These are phyloP conservation scores for Backusella psychrophila DNA, from an alignment of 192 early-diverging fungal species.

Conservation along the genomic window DNA sequence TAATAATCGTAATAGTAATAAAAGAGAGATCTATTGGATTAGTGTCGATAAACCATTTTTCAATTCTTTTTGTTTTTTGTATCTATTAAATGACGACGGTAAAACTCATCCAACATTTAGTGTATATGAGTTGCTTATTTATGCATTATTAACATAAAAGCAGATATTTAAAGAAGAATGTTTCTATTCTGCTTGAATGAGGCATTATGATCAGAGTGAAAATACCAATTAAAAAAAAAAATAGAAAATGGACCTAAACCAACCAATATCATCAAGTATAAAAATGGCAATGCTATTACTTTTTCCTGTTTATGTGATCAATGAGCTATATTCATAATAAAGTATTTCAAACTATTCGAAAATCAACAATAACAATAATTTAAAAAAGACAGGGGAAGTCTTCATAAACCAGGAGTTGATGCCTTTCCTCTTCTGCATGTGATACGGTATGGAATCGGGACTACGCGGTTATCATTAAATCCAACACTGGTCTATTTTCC, in stretches of 20 bases:
- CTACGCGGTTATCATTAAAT: not conserved
- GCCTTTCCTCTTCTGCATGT: not conserved
- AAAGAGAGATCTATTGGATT: too few species aligned
- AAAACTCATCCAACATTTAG: too few species aligned
- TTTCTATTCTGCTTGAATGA: not conserved
- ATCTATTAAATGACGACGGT: not conserved
- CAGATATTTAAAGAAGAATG: not conserved
- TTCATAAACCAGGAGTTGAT: slow-evolving; percentile 1
- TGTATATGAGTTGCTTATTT: not conserved
- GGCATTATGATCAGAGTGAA: not conserved
- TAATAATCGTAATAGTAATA: too few species aligned
- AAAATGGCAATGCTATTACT: too few species aligned
- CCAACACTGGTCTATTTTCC: not conserved
- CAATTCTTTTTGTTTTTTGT: too few species aligned
- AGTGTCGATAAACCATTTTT: too few species aligned
- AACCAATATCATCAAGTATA: not conserved
- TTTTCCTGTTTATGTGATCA: too few species aligned
- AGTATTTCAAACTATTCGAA: not conserved
- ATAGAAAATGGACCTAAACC: not conserved
- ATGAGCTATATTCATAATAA: not conserved
- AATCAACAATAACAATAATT: not conserved
- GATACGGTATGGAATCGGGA: not conserved
- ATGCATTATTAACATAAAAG: not conserved
- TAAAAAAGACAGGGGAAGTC: not conserved
- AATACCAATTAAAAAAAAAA: not conserved